phyloP scores from a whole-genome alignment of 495 filamentous ascomycete genomes.

The Aspergillus ostianus region DNA sequence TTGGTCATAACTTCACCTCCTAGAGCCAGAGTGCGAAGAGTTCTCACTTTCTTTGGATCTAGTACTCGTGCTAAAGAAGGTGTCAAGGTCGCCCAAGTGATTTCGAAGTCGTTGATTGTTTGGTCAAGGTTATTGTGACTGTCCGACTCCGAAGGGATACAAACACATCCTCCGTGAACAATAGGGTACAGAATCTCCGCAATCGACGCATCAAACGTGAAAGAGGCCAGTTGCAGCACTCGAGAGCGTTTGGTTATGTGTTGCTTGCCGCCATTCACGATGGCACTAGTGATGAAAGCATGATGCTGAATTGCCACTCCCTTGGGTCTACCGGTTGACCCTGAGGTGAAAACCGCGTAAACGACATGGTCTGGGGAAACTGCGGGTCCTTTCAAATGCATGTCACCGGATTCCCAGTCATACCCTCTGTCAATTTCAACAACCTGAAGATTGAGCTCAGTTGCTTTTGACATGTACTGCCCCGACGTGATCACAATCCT shows the following conservation, averaged over 20 bases:
- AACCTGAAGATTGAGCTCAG: background rate
- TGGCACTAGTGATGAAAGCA: slow-evolving; percentile 24
- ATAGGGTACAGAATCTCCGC: slow-evolving; percentile 50
- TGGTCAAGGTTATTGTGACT: slow-evolving; percentile 29
- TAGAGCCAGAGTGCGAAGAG: slow-evolving; percentile 37
- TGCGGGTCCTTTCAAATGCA: background rate
- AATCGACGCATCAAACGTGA: slow-evolving; percentile 50
- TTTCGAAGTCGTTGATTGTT: slow-evolving; percentile 24
- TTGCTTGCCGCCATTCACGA: slow-evolving; percentile 24
- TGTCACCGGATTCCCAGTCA: background rate
- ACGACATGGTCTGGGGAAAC: background rate
- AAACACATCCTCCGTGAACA: slow-evolving; percentile 46
- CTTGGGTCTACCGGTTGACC: slow-evolving; percentile 37
- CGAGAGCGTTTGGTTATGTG: slow-evolving; percentile 32
- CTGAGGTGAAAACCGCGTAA: slow-evolving; percentile 36
- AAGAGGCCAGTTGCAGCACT: slow-evolving; percentile 49
- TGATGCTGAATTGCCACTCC: slow-evolving; percentile 41
- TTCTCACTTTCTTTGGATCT: slow-evolving; percentile 30
- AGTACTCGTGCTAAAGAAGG: slow-evolving; percentile 39
- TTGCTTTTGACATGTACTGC: background rate
- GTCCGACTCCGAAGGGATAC: slow-evolving; percentile 51
- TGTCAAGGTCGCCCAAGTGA: slow-evolving; percentile 33
- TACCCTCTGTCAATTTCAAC: background rate
- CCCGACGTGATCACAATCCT: background rate
- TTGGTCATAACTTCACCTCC: slow-evolving; percentile 42